Evolutionary conservation across 306 rosid genomes (phyloP).

Genomic region (Ormosia emarginata): DNA sequence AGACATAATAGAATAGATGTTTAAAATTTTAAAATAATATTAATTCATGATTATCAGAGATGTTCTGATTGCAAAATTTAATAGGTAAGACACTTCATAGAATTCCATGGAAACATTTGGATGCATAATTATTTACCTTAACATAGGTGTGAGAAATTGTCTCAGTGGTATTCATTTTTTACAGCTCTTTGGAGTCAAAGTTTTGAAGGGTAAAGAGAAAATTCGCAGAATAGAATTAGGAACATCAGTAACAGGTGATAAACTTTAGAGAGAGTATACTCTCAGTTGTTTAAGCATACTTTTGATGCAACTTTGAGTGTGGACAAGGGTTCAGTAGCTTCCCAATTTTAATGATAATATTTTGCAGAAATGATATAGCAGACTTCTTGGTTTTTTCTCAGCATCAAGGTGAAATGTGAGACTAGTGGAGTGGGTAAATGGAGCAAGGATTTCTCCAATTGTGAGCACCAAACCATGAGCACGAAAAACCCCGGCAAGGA

Average conservation of each 20-base stretch:
- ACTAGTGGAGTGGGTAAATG: too few species aligned
- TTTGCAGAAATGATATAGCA: background rate
- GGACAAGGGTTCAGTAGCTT: background rate
- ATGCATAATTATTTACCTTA: too few species aligned
- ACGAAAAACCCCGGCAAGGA: too few species aligned
- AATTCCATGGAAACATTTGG: background rate
- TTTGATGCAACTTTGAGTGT: background rate
- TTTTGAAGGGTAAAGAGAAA: background rate
- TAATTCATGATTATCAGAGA: background rate
- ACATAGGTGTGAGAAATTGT: too few species aligned
- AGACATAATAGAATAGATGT: conserved; percentile 4
- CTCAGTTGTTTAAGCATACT: background rate
- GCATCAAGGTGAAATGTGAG: too few species aligned
- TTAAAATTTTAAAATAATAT: background rate
- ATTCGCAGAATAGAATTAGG: background rate
- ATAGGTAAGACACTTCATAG: background rate
- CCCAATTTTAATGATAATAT: background rate
- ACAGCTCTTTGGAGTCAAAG: background rate
- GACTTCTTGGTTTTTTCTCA: too few species aligned
- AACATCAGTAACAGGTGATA: background rate
- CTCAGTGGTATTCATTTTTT: background rate
- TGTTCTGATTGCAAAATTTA: background rate
- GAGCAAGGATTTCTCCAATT: too few species aligned
- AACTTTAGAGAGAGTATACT: background rate
- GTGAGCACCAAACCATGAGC: too few species aligned